Evolutionary conservation across 306 rosid genomes (phyloP).

Genomic region (Hippophae gyantsensis): DNA sequence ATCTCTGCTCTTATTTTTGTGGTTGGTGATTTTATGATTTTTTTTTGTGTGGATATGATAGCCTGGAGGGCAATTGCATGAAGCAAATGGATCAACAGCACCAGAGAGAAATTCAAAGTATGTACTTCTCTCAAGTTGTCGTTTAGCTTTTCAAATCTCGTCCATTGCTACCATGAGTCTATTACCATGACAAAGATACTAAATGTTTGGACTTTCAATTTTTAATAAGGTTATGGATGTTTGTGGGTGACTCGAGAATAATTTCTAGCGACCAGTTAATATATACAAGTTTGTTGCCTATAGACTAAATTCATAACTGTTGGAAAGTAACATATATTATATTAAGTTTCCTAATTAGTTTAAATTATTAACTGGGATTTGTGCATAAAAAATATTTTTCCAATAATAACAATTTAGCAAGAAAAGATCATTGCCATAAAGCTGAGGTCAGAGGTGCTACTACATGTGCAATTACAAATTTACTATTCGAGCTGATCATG

Average conservation of each 20-base stretch:
- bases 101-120: conserved; percentile 85
- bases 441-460: too few species aligned
- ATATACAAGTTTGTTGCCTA: too few species aligned
- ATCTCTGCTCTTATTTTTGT: background rate
- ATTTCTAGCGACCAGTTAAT: background rate
- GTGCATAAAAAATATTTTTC: too few species aligned
- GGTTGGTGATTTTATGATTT: conserved; percentile 15
- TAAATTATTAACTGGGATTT: too few species aligned
- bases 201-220: background rate
- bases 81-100: conserved; percentile 52
- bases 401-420: too few species aligned
- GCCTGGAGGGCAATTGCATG: conserved; percentile 60
- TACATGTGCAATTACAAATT: too few species aligned
- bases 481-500: too few species aligned
- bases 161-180: too few species aligned
- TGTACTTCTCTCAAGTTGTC: conserved; percentile 6
- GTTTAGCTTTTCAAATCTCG: background rate
- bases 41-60: conserved; percentile 24
- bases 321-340: too few species aligned
- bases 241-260: background rate
- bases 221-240: background rate
- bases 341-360: too few species aligned
- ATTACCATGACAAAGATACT: background rate
- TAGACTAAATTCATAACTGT: too few species aligned
- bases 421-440: too few species aligned